These are phyloP conservation scores for Saccharomyces mikatae DNA, from an alignment of 805 yeast genomes.

Conservation along the genomic window DNA sequence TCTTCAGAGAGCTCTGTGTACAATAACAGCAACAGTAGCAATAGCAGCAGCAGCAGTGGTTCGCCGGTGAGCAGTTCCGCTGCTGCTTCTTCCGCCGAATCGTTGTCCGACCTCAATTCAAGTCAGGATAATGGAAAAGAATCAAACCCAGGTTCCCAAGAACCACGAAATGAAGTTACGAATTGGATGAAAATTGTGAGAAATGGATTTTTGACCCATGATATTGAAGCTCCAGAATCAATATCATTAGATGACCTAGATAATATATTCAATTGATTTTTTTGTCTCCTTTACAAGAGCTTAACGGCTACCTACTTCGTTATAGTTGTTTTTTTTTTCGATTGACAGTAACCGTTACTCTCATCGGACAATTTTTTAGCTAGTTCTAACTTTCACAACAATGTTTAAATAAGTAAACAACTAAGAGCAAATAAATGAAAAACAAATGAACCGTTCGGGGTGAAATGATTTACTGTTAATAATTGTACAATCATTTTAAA, in stretches of 20 bases:
- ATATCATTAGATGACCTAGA: constrained; percentile 64
- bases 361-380: background rate
- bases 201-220: constrained; percentile 70
- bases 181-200: constrained; percentile 64
- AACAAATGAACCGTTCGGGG: background rate
- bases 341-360: background rate
- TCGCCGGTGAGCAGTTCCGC: constrained; percentile 17
- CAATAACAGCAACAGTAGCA: constrained; percentile 41
- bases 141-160: constrained; percentile 36
- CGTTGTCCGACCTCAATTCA: constrained; percentile 16
- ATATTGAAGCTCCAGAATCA: constrained; percentile 73
- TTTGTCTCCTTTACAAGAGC: background rate
- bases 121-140: constrained; percentile 12
- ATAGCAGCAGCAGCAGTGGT: constrained; percentile 42
- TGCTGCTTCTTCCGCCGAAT: constrained; percentile 25
- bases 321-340: background rate
- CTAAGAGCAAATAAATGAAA: background rate
- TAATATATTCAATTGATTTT: constrained; percentile 34
- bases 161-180: constrained; percentile 12
- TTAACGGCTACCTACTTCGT: background rate
- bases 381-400: background rate
- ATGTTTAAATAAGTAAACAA: background rate
- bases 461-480: background rate
- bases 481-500: background rate
- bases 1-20: constrained; percentile 40